These are phyloP conservation scores for Colletotrichum magnum DNA, from an alignment of 2,329 filamentous ascomycete genomes.

Conservation along the genomic window DNA sequence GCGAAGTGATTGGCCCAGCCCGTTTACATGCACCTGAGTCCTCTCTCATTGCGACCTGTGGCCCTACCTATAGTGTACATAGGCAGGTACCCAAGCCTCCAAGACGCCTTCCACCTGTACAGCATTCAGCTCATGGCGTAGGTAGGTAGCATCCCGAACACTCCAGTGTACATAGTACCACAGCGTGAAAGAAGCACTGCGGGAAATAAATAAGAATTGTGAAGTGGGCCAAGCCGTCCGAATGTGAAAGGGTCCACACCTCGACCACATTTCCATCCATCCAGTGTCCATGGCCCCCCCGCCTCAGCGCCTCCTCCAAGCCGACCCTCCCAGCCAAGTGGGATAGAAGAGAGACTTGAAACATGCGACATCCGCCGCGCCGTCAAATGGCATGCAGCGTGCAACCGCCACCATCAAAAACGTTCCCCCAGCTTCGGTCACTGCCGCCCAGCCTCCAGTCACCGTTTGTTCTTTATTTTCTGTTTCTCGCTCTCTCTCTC, in stretches of 20 bases:
- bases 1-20: conserved; percentile 24
- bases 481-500: neutral
- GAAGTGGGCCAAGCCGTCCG: neutral
- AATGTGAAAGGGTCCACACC: neutral
- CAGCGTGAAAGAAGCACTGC: neutral
- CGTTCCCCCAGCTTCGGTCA: conserved; percentile 22
- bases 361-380: conserved; percentile 40
- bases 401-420: conserved; percentile 37
- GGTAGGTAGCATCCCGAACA: neutral
- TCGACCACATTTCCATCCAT: neutral
- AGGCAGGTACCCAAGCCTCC: too few species aligned
- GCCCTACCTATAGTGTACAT: neutral
- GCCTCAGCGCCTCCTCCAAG: conserved; percentile 15
- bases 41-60: neutral
- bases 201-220: neutral
- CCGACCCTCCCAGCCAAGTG: conserved; percentile 8
- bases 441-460: conserved; percentile 27
- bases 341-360: conserved; percentile 25
- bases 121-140: neutral
- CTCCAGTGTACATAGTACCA: neutral
- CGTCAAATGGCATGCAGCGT: conserved; percentile 37
- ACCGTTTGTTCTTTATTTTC: neutral
- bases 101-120: too few species aligned
- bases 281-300: neutral
- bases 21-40: conserved; percentile 20